Base-by-base conservation (phyloP, 2,329 filamentous ascomycete species). In the Ophiostoma quercus region DNA sequence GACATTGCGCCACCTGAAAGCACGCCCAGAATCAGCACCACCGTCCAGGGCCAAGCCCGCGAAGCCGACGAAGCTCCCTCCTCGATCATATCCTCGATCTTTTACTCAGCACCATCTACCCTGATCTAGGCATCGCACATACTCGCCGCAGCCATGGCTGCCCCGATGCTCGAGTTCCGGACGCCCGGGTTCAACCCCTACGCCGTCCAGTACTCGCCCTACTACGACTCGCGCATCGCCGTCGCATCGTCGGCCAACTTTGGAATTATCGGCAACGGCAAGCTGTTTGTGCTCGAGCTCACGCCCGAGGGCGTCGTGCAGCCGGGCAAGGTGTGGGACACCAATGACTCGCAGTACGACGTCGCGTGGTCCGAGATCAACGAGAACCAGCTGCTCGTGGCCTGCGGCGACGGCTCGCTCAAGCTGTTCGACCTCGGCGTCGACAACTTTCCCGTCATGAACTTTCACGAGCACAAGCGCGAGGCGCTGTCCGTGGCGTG, bases 171-270 rank as follows among this genome's bases (percentile, higher is more conserved):
- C 75, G 93, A 97, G 81, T 98, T 92, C 82, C 90, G 92, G 73
- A 98, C 95, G 29, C 86, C 92, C 78, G 95, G 95, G 76, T 98
- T 88, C 85, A 97, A 98, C 80, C 94, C 94, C 76, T 97, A 96
- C 81, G 92, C 92, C 75, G 93, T 97, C 80, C 97, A 97, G 81
- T 99, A 98, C 84, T 98, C 94, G 70, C 95, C 95, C 7, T 99
- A 97, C 83, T 96, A 96, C 82, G 95, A 98, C 82, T 95, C 92
- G 74, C 89, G 94, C 73, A 88, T 99, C 73, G 94, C 94, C 70
- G 93, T 97, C 75, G 92, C 92, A 39, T 86, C 91, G 1, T 91
- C 93, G n/a, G 88, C 94, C 73, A 98, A 99, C 83, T 99, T 95
- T 81, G 95, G 95, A 54, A 91, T 99, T 54, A 94, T 99, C 47